Evolutionary conservation across 2,329 filamentous ascomycete genomes (phyloP), one percentile per base, ranked within the genome.

Genomic region (Aspergillus sp.): DNA sequence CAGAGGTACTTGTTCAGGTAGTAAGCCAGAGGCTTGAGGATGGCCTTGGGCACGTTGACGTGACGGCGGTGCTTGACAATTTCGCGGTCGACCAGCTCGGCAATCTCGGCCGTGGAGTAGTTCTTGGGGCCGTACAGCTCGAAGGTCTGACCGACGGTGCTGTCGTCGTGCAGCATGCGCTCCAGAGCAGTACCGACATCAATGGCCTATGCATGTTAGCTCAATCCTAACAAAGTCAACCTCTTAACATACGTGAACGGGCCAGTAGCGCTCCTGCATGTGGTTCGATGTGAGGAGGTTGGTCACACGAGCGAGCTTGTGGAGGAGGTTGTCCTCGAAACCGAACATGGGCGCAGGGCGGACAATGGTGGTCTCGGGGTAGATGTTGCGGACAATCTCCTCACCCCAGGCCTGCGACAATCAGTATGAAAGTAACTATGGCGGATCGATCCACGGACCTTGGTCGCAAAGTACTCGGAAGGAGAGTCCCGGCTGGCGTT

Each of bases 361-460:
- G 66, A 99, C 95, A 69, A 99, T 92, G 49, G 95, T 99, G 17
- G 95, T 96, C 80, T 99, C 95, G 25, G 95, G 95, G 82, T 92
- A 99, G 74, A 98, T 93, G 70, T 85, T 87, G 64, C 94, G 89
- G 49, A 89, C 95, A 52, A 96, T 86, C 74, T 89, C 83, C 81
- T 99, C 95, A 68, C 91, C 91, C 72, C 84, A 86, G 62, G 84
- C 93, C 90, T 90, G 63, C 23, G 39, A 53, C 32, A 45, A 53
- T 69, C 47, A 69, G 64, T 48, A 62, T 61, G 15, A 58, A 6
- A 54, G 21, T 48, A n/a, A 32, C 43, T 28, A 38, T 5, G 13
- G 8, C 41, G 32, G 12, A 45, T 28, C 4, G 21, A 9, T 5
- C 17, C 45, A 61, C 79, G 56, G 68, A 89, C 88, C 86, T 99